A percentile compares a stretch with the other conserved stretches of the same genome.
phyloP scores from a whole-genome alignment of 2,329 filamentous ascomycete species.

The Blumeriella jaapii region DNA sequence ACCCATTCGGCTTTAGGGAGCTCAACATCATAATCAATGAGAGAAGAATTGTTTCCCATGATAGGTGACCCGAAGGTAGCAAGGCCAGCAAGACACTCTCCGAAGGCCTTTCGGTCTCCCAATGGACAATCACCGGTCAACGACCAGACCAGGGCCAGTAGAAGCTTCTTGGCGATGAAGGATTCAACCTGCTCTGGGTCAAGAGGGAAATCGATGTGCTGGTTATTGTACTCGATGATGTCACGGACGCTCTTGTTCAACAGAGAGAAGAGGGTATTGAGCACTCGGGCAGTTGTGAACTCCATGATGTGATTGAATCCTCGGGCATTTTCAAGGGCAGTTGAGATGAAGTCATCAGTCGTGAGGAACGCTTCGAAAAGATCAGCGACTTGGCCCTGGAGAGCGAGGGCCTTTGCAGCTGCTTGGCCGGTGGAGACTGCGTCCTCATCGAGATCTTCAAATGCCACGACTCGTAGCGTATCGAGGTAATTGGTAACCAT shows the following conservation, averaged over 20 bases:
- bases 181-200: constrained; percentile 82
- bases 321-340: constrained; percentile 64
- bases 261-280: constrained; percentile 89
- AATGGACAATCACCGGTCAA: constrained; percentile 92
- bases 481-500: constrained; percentile 88
- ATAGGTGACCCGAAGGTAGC: constrained; percentile 79
- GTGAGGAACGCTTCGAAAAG: constrained; percentile 66
- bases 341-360: constrained; percentile 68
- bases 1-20: constrained; percentile 83
- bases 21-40: constrained; percentile 91
- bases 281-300: constrained; percentile 79
- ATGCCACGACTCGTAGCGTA: constrained; percentile 67
- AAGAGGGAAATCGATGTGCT: constrained; percentile 87
- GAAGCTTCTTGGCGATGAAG: constrained; percentile 85
- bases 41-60: constrained; percentile 64
- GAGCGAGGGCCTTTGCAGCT: constrained; percentile 64
- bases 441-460: constrained; percentile 95
- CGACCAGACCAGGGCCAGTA: constrained; percentile 89
- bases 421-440: constrained; percentile 63
- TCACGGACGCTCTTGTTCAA: constrained; percentile 89
- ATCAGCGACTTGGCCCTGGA: constrained; percentile 70
- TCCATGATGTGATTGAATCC: constrained; percentile 96
- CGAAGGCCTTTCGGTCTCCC: constrained; percentile 75
- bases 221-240: constrained; percentile 88
- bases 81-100: constrained; percentile 70